Conservation (phyloP, 352 stramenopile species). For the Phytophthora sansomeana region DNA sequence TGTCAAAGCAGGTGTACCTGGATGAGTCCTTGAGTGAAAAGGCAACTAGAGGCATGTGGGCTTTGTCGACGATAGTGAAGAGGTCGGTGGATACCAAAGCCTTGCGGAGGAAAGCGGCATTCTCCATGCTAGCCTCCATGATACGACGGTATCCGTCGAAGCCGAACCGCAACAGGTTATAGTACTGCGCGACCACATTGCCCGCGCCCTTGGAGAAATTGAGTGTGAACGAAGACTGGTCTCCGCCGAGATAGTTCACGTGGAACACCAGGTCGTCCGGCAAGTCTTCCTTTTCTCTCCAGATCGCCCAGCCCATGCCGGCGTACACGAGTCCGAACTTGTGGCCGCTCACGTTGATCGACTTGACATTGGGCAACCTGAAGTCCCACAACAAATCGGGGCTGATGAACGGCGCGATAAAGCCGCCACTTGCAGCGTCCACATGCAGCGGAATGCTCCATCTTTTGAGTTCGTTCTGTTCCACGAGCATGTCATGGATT, state of each 20-base stretch:
- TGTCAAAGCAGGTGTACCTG: slow-evolving; percentile 84
- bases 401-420: slow-evolving; percentile 90
- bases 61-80: slow-evolving; percentile 86
- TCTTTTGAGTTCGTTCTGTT: slow-evolving; percentile 74
- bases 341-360: slow-evolving; percentile 92
- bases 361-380: slow-evolving; percentile 86
- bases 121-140: slow-evolving; percentile 89
- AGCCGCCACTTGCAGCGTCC: slow-evolving; percentile 43
- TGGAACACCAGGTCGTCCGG: slow-evolving; percentile 82
- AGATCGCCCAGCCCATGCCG: slow-evolving; percentile 91
- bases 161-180: slow-evolving; percentile 30
- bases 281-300: slow-evolving; percentile 72
- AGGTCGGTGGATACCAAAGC: slow-evolving; percentile 69
- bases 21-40: slow-evolving; percentile 75
- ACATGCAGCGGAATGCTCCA: slow-evolving; percentile 89
- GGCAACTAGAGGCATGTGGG: slow-evolving; percentile 88
- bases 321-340: slow-evolving; percentile 93
- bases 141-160: slow-evolving; percentile 69
- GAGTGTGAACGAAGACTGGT: slow-evolving; percentile 91
- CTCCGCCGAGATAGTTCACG: slow-evolving; percentile 60
- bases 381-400: slow-evolving; percentile 90
- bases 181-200: slow-evolving; percentile 34
- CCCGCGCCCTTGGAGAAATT: slow-evolving; percentile 92
- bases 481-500: slow-evolving; percentile 85
- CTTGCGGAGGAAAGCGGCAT: slow-evolving; percentile 73